Evolutionary conservation across 768 basidiomycete species (phyloP), one percentile per base, ranked within the genome.

Genomic region (Clitopilus passeckerianus): DNA sequence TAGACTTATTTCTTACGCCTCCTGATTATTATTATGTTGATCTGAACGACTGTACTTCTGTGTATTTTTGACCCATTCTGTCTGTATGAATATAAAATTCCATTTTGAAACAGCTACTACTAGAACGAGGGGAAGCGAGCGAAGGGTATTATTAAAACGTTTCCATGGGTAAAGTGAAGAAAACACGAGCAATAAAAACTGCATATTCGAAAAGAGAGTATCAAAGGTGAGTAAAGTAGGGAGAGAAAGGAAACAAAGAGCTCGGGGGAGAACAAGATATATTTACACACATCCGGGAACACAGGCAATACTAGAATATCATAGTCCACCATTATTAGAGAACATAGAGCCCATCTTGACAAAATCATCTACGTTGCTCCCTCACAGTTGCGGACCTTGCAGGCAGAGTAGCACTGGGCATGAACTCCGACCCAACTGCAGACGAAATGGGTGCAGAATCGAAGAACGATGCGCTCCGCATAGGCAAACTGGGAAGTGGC

Each of bases 401-500:
- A 30, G 54, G 59, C n/a, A 57, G 44, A 27, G 56, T 61, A 1
- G 64, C 55, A 15, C 52, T 54, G 10, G 54, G 35, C 23, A 56
- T 54, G 55, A 66, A 64, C 46, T 67, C 66, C 7, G 65, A 33
- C 12, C 66, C 66, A 16, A 64, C 59, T 6, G 44, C 52, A 18
- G 65, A 64, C 6, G 64, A 64, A 15, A 63, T 27, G 6, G 62
- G 59, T 23, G 66, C 59, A 14, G 65, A 35, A 27, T 67, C 66
- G 53, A 64, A 64, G 58, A 66, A 67, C 24, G 65, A 67, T 14
- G 63, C 10, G 18, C 54, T 24, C 30, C 33, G 15, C 24, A 37
- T 33, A 5, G 54, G 54, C 35, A 55, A 34, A 30, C 33, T 34
- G 9, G 54, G 54, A 12, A 33, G 22, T 10, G 54, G 35, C 24